Evolutionary conservation across 148 eudicot species (phyloP).

Genomic region (Dianthus caryophyllus): DNA sequence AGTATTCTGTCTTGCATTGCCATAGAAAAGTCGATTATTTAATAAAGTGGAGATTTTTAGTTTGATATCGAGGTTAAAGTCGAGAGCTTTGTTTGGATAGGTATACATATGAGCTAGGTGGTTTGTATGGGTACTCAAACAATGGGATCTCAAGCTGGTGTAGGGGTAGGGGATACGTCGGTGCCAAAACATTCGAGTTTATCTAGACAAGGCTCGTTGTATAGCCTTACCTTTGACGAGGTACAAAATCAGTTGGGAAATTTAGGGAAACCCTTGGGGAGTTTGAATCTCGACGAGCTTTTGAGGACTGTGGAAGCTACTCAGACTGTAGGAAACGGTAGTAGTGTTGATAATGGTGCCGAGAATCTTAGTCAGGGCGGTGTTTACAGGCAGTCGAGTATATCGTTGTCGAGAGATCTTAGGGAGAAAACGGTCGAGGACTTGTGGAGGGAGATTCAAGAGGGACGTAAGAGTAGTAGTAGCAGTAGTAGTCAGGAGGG

Average conservation of each 20-base stretch:
- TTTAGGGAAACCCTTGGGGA: constrained; percentile 82
- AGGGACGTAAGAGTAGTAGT: constrained; percentile 34
- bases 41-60: not conserved
- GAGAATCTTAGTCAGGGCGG: constrained; percentile 27
- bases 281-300: constrained; percentile 95
- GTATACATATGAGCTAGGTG: constrained; percentile 17
- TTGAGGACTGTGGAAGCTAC: constrained; percentile 65
- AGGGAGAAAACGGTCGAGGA: constrained; percentile 90
- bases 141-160: constrained; percentile 83
- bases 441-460: constrained; percentile 84
- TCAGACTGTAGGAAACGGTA: constrained; percentile 20
- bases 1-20: not conserved
- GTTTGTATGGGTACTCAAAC: constrained; percentile 61
- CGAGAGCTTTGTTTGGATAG: constrained; percentile 1
- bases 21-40: not conserved
- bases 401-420: constrained; percentile 51
- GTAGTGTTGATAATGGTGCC: constrained; percentile 28
- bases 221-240: constrained; percentile 92
- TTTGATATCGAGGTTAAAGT: constrained; percentile 18
- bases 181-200: constrained; percentile 41
- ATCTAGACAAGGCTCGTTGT: constrained; percentile 67
- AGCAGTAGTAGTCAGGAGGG: constrained; percentile 21
- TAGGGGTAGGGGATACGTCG: constrained; percentile 38
- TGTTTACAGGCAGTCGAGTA: constrained; percentile 45
- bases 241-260: constrained; percentile 87